Base-by-base conservation (phyloP, 2,329 filamentous ascomycete genomes). In the Alternaria conjuncta region DNA sequence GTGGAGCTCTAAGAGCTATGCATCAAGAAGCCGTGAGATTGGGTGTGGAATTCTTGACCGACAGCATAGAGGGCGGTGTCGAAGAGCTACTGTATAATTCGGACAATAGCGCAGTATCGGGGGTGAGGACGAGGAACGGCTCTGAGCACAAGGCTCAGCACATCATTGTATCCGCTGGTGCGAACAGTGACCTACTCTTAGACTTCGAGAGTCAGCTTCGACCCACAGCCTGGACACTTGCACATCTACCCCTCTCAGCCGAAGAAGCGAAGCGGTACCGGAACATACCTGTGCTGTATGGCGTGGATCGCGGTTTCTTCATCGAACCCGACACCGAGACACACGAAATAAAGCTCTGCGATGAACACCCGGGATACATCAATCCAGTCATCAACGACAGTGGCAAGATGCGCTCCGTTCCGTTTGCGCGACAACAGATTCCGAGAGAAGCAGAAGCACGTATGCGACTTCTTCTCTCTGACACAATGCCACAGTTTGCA, bases 351-450 rank as follows among this genome's bases (percentile, higher is more conserved):
- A 85, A 85, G 66, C 78, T 86, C 51, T 84, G 86, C 70, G 86
- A 88, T 64, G 85, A 88, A 66, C 86, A 87, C 61, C 86, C 86
- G 0, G 86, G 86, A 4, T 88, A 87, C 65, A 84, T 82, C 59
- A 86, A 87, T 61, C 84, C 81, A 46, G 66, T 82, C 10, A 59
- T 63, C 6, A 44, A 53, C 15, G 23, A 61, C 0, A 51, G 20
- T 13, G 70, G 75, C 8, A 71, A 78, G 23, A 66, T 71, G 30
- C 69, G 71, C 20, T 83, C 80, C 7, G 63, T 81, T 0, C 82
- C 83, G 0, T 82, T 85, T 57, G 75, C 80, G 1, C 80, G 75
- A 46, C 75, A 82, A 21, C 81, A 84, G 54, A 82, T 85, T 45
- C 86, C 85, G 0, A 69, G 81, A 0, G 82, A 84, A 47, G 81